These are phyloP conservation scores for Ailanthus altissimus DNA, from an alignment of 345 rosid genomes.

Conservation along the genomic window DNA sequence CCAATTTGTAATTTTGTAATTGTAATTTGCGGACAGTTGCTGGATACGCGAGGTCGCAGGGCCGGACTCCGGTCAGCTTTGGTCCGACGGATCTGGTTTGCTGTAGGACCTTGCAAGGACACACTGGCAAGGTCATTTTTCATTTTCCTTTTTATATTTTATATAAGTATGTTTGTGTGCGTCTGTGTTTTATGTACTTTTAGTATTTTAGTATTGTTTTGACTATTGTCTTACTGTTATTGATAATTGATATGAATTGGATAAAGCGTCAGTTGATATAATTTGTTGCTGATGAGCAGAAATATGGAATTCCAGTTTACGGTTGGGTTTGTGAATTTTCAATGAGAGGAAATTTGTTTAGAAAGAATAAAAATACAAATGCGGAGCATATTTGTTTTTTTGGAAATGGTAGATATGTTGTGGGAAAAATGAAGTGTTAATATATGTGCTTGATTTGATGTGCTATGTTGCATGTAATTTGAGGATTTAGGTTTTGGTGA, in stretches of 20 bases:
- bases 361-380: not conserved
- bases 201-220: not conserved
- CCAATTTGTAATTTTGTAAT: slow-evolving; percentile 8
- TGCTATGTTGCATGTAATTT: not conserved
- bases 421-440: not conserved
- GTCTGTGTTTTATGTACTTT: no score
- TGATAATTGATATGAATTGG: not conserved
- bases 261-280: not conserved
- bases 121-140: slow-evolving; percentile 75
- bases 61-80: slow-evolving; percentile 65
- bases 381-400: not conserved
- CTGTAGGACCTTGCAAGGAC: slow-evolving; percentile 94
- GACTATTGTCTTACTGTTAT: not conserved
- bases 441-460: not conserved
- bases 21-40: slow-evolving; percentile 61
- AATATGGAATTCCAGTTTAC: not conserved
- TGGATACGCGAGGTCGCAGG: slow-evolving; percentile 62
- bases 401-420: not conserved
- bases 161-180: not conserved
- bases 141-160: not conserved
- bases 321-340: not conserved
- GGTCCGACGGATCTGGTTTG: slow-evolving; percentile 94
- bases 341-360: not conserved
- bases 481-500: not conserved
- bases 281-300: not conserved